phyloP scores from a whole-genome alignment of 345 rosid species.

The Mangifera indica region DNA sequence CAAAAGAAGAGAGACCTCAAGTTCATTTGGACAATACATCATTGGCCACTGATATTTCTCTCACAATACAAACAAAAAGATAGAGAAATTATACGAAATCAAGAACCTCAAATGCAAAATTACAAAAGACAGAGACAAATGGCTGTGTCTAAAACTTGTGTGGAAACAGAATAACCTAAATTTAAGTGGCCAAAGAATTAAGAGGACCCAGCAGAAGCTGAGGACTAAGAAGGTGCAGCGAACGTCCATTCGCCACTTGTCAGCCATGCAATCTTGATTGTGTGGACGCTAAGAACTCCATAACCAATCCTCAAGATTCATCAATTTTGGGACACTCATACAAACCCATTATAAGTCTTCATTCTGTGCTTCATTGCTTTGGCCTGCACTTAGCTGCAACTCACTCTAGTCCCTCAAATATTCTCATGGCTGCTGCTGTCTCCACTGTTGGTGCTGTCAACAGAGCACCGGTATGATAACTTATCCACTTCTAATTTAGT shows the following conservation, averaged over 20 bases:
- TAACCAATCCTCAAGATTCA: slow-evolving; percentile 23
- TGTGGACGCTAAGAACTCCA: slow-evolving; percentile 39
- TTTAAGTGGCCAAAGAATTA: slow-evolving; percentile 32
- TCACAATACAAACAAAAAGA: too few relatives aligned
- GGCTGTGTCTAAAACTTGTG: not conserved
- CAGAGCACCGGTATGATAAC: slow-evolving; percentile 56
- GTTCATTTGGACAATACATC: too few relatives aligned
- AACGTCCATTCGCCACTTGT: slow-evolving; percentile 39
- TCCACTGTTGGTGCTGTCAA: slow-evolving; percentile 78
- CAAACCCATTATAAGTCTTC: slow-evolving; percentile 22
- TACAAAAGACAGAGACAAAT: too few relatives aligned
- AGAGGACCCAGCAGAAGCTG: not conserved
- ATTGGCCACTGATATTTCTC: too few relatives aligned
- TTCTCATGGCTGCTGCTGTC: slow-evolving; percentile 70
- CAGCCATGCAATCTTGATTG: slow-evolving; percentile 35
- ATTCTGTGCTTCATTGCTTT: not conserved
- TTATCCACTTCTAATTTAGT: not conserved
- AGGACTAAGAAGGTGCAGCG: not conserved
- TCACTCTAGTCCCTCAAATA: not conserved
- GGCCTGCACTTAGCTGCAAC: not conserved
- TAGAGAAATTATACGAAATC: too few relatives aligned
- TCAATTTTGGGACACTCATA: slow-evolving; percentile 34
- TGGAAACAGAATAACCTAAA: not conserved
- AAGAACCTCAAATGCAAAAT: too few relatives aligned
- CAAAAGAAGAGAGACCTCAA: too few relatives aligned